Conservation (phyloP, 2,329 filamentous ascomycete genomes). For the Arthrobotrys musiformis region DNA sequence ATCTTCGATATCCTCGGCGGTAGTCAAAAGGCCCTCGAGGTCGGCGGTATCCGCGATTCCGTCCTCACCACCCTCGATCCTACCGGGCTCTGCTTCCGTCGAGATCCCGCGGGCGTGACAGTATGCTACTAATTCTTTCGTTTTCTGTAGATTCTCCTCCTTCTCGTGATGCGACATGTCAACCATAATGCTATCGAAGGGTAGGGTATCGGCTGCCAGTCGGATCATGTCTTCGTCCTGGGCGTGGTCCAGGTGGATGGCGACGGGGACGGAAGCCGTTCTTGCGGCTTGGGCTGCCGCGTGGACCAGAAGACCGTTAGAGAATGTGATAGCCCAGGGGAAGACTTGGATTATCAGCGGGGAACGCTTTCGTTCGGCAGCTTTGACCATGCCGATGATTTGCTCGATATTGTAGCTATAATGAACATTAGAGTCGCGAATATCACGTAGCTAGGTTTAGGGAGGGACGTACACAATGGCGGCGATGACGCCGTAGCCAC, state of each 20-base stretch:
- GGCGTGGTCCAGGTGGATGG: conserved; percentile 74
- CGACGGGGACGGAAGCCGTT: conserved; percentile 70
- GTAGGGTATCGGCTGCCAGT: conserved; percentile 70
- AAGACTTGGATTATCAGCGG: conserved; percentile 79
- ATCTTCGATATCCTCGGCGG: conserved; percentile 74
- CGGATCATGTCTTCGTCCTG: conserved; percentile 73
- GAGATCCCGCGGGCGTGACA: conserved; percentile 74
- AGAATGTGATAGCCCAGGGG: conserved; percentile 78
- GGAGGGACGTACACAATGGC: conserved; percentile 67
- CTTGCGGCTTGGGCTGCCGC: conserved; percentile 70
- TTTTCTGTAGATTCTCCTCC: conserved; percentile 75
- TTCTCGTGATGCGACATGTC: conserved; percentile 80
- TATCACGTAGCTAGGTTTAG: not conserved
- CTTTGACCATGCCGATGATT: conserved; percentile 75
- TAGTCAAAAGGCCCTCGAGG: conserved; percentile 73
- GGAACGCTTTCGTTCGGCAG: conserved; percentile 74
- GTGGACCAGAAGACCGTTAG: conserved; percentile 68
- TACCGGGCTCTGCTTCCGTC: conserved; percentile 76
- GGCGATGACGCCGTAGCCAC: conserved; percentile 69
- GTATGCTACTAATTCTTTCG: conserved; percentile 71
- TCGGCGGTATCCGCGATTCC: conserved; percentile 76
- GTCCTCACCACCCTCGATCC: conserved; percentile 79
- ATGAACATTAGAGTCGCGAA: too few relatives aligned
- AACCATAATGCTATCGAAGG: conserved; percentile 79
- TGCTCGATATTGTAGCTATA: conserved; percentile 78